Percentiles rank a stretch among this genome's conserved stretches.
Conservation (phyloP, 2,329 filamentous ascomycete species). For the Zarea fungicola region DNA sequence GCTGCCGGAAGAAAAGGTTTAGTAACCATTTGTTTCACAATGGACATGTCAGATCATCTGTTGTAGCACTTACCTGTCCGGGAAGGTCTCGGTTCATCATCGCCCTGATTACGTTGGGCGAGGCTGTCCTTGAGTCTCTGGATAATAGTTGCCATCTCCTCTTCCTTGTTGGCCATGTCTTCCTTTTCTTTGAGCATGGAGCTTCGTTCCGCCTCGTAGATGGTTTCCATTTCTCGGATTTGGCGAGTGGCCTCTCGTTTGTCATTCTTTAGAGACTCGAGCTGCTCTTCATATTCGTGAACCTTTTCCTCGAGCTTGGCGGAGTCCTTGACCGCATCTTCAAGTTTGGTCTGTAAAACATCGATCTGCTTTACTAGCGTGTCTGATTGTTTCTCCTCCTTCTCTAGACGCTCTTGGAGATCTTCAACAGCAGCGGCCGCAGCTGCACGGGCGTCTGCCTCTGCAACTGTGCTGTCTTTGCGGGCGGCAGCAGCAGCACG, state of each 20-base stretch:
- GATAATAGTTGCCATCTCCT: constrained; percentile 86
- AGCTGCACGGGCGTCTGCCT: constrained; percentile 61
- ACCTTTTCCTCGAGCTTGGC: constrained; percentile 79
- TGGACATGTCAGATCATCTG: neutral
- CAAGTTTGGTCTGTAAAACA: constrained; percentile 76
- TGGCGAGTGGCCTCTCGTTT: constrained; percentile 79
- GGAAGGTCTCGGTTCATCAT: constrained; percentile 36
- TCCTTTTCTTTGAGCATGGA: constrained; percentile 89
- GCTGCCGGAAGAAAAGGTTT: constrained; percentile 26
- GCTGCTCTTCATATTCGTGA: constrained; percentile 79
- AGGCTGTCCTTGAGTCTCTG: constrained; percentile 87
- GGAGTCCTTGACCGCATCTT: constrained; percentile 80
- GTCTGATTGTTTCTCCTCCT: constrained; percentile 72
- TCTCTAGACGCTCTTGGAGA: constrained; percentile 73
- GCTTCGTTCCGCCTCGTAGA: constrained; percentile 85
- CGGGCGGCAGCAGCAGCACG: constrained; percentile 64
- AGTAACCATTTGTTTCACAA: neutral
- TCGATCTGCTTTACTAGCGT: constrained; percentile 80
- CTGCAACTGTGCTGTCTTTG: constrained; percentile 38
- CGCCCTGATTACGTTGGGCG: constrained; percentile 61
- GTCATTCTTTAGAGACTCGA: constrained; percentile 76
- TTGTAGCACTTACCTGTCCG: constrained; percentile 9
- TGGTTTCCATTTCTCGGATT: constrained; percentile 84
- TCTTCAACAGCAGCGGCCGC: constrained; percentile 76
- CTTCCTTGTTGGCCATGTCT: constrained; percentile 74